A percentile compares a stretch with the other conserved stretches of the same genome.
Evolutionary conservation across 176 grass and related monocot genomes (phyloP).

Genomic region (Cocos nucifera): DNA sequence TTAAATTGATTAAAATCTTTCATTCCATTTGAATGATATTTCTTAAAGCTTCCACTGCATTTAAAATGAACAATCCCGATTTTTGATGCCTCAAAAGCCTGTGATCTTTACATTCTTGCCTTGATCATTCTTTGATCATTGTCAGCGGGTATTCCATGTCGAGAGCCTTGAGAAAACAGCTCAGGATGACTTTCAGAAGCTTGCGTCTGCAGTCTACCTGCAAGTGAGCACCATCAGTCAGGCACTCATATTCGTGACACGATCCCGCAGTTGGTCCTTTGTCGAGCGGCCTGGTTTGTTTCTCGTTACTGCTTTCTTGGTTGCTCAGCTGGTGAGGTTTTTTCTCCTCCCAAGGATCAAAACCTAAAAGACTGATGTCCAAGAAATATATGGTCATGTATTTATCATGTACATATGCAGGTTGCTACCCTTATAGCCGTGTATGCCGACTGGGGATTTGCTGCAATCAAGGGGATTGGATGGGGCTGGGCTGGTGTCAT

Average conservation of each 20-base stretch:
- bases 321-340: constrained; percentile 46
- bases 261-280: constrained; percentile 67
- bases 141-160: constrained; percentile 48
- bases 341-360: background rate
- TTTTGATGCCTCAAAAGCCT: too few species aligned
- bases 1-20: too few species aligned
- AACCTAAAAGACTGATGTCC: background rate
- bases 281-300: constrained; percentile 47
- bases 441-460: constrained; percentile 64
- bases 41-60: too few species aligned
- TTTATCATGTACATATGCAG: constrained; percentile 20
- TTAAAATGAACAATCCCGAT: too few species aligned
- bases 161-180: constrained; percentile 67
- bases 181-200: constrained; percentile 57
- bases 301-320: constrained; percentile 45
- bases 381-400: background rate
- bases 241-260: constrained; percentile 62
- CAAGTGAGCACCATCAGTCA: constrained; percentile 76
- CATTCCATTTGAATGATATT: too few species aligned
- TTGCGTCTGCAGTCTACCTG: constrained; percentile 51
- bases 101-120: too few species aligned
- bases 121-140: background rate
- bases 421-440: constrained; percentile 80
- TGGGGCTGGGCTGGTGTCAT: constrained; percentile 94
- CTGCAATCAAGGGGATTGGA: constrained; percentile 72